These are phyloP conservation scores for Xerocomellus intermedius DNA, from an alignment of 768 basidiomycete genomes.

Conservation along the genomic window DNA sequence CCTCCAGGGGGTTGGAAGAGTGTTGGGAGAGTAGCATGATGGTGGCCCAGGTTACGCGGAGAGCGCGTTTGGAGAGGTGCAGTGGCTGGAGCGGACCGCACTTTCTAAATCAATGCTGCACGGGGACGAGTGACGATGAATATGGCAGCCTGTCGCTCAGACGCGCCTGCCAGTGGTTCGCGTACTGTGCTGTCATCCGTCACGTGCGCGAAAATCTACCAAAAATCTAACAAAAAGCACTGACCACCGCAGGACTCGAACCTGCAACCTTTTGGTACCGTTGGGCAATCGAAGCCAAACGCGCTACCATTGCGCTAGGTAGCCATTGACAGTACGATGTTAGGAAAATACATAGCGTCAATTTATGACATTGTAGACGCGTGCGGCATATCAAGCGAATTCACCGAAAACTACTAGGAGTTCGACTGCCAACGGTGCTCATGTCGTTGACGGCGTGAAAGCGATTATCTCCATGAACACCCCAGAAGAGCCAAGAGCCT, in stretches of 20 bases:
- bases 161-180: slow-evolving; percentile 14
- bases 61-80: neutral
- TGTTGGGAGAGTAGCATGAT: slow-evolving; percentile 57
- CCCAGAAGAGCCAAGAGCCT: slow-evolving; percentile 39
- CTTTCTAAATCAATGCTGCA: neutral
- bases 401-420: slow-evolving; percentile 18
- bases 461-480: slow-evolving; percentile 41
- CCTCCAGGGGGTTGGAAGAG: slow-evolving; percentile 73
- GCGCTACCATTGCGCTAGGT: slow-evolving; percentile 94
- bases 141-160: neutral
- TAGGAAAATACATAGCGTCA: neutral
- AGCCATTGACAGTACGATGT: slow-evolving; percentile 37
- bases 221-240: slow-evolving; percentile 16
- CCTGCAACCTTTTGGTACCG: slow-evolving; percentile 92
- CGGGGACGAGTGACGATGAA: neutral
- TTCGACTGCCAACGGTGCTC: slow-evolving; percentile 19
- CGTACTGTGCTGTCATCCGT: slow-evolving; percentile 10
- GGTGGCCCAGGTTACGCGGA: neutral
- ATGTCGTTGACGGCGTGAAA: slow-evolving; percentile 32
- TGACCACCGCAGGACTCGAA: slow-evolving; percentile 95
- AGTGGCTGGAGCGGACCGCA: neutral
- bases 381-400: slow-evolving; percentile 19
- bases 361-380: neutral
- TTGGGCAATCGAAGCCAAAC: slow-evolving; percentile 85
- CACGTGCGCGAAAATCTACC: slow-evolving; percentile 18